Evolutionary conservation across 306 rosid genomes (phyloP), one percentile per base, ranked within the genome.

Genomic region (Rosa lucieae): DNA sequence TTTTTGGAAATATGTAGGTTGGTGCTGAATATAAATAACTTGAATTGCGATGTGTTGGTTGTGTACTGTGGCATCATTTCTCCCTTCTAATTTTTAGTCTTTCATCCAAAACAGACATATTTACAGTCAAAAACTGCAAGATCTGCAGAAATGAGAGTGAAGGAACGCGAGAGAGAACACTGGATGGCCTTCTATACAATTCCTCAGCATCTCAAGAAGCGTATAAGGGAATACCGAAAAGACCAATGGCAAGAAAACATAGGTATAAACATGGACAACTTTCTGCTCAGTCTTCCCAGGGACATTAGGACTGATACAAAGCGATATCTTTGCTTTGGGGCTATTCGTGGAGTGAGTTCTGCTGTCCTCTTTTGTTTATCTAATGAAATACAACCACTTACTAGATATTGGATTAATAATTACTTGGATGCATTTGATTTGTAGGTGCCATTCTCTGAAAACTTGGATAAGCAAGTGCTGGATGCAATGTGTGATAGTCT

Each of bases 401-500:
- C 46, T 42, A 42, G 46, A 42, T 42, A 8, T 42, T 53, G 29
- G 29, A 26, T 26, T 26, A 26, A 49, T 49, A 0, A 49, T 1
- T 49, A 49, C 4, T 49, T 49, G 53, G 17, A 3, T 42, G 6
- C 46, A 42, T 42, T 8, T 42, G 46, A 6, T 8, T 52, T 52
- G 17, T 1, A 85, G 91, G 89, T 89, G 68, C 87, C 87, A 4
- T 21, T 81, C 72, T 83, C 86, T 78, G 79, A 82, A 78, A 79
- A 76, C 32, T 82, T 86, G 87, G 86, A 82, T 53, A 84, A 78
- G 4, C 89, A 69, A 51, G 79, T 80, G 74, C 44, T 86, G 82
- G 87, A 82, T 66, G 87, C 85, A 46, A 81, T 86, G 78, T 86
- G 90, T 42, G 85, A 86, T 48, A 39, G 77, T 52, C 86, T 89